A percentile compares a stretch with the other conserved stretches of the same genome.
Conservation (phyloP, 2,329 filamentous ascomycete species). For the Ascocoryne sarcoides region DNA sequence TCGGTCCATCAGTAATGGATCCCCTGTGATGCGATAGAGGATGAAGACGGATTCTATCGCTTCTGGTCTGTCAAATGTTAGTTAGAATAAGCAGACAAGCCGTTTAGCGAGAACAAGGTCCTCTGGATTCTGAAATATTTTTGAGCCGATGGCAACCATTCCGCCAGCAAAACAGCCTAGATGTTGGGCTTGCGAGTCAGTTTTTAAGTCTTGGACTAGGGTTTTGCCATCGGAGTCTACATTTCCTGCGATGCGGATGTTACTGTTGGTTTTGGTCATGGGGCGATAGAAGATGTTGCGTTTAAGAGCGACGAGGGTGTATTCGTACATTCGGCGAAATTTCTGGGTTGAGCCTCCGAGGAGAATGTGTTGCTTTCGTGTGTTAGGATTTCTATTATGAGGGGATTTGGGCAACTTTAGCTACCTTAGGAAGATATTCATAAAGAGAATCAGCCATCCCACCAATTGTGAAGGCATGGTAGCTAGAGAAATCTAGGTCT, state of each 20-base stretch:
- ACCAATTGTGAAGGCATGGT: constrained; percentile 37
- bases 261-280: constrained; percentile 28
- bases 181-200: constrained; percentile 41
- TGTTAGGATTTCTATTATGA: too few relatives aligned
- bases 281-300: constrained; percentile 36
- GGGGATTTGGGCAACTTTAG: constrained; percentile 35
- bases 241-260: constrained; percentile 41
- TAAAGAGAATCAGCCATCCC: constrained; percentile 49
- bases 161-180: constrained; percentile 64
- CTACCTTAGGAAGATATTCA: constrained; percentile 52
- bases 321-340: constrained; percentile 32
- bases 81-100: constrained; percentile 36
- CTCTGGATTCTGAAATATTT: constrained; percentile 43
- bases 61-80: constrained; percentile 38
- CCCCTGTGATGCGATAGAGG: constrained; percentile 35
- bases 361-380: constrained; percentile 9
- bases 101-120: constrained; percentile 47
- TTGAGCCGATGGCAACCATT: constrained; percentile 59
- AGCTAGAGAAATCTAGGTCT: constrained; percentile 2
- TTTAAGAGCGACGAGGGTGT: constrained; percentile 36
- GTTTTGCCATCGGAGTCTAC: constrained; percentile 26
- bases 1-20: constrained; percentile 30
- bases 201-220: constrained; percentile 30
- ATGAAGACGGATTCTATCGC: constrained; percentile 61
- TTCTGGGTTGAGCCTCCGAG: constrained; percentile 11